Conservation (phyloP, 2,329 filamentous ascomycete species). For the Clarireedia homoeocarpa region DNA sequence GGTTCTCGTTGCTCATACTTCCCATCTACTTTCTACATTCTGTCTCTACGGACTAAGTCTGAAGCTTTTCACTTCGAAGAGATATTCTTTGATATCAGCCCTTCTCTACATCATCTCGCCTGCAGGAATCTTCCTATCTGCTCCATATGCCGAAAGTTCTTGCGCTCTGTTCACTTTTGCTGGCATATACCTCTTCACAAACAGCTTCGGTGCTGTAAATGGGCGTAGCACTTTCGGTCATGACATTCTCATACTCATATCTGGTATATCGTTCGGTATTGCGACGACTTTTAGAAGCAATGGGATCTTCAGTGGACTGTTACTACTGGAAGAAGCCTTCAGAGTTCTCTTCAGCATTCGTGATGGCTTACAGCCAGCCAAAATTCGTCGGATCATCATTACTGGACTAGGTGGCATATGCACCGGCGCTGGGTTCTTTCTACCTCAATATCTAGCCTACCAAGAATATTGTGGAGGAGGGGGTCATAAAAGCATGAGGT, state of each 20-base stretch:
- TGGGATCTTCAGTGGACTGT: conserved; percentile 71
- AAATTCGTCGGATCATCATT: conserved; percentile 45
- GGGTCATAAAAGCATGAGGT: conserved; percentile 34
- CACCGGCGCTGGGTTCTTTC: conserved; percentile 57
- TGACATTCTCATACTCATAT: conserved; percentile 47
- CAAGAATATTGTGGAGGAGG: conserved; percentile 52
- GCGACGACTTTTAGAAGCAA: conserved; percentile 76
- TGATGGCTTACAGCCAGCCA: conserved; percentile 34
- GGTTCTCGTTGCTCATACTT: conserved; percentile 60
- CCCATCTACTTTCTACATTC: conserved; percentile 69
- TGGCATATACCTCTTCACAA: conserved; percentile 63
- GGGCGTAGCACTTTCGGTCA: conserved; percentile 26
- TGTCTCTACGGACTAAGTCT: conserved; percentile 60
- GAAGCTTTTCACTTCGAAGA: conserved; percentile 40
- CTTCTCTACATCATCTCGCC: conserved; percentile 77
- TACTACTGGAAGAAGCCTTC: conserved; percentile 52
- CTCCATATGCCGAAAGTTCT: conserved; percentile 74
- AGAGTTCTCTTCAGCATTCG: conserved; percentile 42
- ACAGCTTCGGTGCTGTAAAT: conserved; percentile 32
- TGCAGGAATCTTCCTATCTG: conserved; percentile 80
- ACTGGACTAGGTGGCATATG: conserved; percentile 59
- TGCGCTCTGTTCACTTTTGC: conserved; percentile 72
- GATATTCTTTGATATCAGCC: conserved; percentile 60
- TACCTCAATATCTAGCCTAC: conserved; percentile 73
- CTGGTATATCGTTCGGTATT: conserved; percentile 63